phyloP scores from a whole-genome alignment of 1,284 basidiomycete genomes.

The Takashimella koratensis region DNA sequence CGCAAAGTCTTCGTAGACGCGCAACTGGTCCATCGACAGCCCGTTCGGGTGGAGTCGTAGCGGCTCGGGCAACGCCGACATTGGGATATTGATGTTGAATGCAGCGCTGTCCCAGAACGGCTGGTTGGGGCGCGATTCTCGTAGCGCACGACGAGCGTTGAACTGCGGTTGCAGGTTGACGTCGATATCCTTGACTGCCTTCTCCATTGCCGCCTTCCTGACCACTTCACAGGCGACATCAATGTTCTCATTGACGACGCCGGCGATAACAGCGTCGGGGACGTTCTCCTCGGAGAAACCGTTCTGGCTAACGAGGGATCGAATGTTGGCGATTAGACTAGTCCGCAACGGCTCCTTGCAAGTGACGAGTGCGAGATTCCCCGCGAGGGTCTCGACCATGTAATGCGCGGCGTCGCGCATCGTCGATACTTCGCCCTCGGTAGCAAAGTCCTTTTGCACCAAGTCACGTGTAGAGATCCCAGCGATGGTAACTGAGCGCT shows the following conservation, averaged over 20 bases:
- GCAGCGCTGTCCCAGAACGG: constrained; percentile 81
- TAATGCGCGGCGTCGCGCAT: constrained; percentile 87
- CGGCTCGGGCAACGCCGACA: constrained; percentile 78
- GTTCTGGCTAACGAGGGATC: constrained; percentile 71
- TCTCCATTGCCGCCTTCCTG: constrained; percentile 97
- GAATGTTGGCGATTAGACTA: constrained; percentile 86
- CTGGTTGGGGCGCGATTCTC: constrained; percentile 59
- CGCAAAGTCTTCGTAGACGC: constrained; percentile 96
- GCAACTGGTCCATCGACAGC: constrained; percentile 73
- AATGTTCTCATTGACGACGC: constrained; percentile 89
- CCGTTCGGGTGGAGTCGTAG: constrained; percentile 81
- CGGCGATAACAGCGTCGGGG: constrained; percentile 59
- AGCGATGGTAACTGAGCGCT: constrained; percentile 98
- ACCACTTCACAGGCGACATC: constrained; percentile 92
- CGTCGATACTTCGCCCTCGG: constrained; percentile 87
- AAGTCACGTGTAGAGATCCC: constrained; percentile 96
- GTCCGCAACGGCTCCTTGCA: constrained; percentile 96
- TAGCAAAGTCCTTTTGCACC: constrained; percentile 94
- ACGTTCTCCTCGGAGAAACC: constrained; percentile 72
- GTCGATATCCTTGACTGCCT: constrained; percentile 91
- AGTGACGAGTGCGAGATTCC: constrained; percentile 92
- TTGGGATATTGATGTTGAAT: constrained; percentile 67
- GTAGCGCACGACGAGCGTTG: constrained; percentile 78
- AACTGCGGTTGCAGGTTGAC: constrained; percentile 81
- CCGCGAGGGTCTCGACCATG: constrained; percentile 96